Evolutionary conservation across 306 rosid species (phyloP), one percentile per base, ranked within the genome.

Genomic region (Begonia loranthoides): DNA sequence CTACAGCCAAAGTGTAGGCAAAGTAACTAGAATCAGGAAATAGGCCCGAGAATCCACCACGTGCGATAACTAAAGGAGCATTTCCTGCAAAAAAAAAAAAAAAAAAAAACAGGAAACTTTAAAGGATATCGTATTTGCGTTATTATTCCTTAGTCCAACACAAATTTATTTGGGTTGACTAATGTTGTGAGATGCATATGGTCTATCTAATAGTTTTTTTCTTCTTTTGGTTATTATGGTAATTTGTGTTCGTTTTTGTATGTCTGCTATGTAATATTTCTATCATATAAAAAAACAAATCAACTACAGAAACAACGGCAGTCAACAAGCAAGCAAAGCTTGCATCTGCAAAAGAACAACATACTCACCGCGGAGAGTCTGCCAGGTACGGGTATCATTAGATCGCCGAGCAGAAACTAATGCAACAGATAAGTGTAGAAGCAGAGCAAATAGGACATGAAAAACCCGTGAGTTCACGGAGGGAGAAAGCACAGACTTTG

Each of bases 41-140:
- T 28, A 92, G 24, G 55, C 99, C 99, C 0, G 97, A 82, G 69
- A 90, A 82, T 2, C 97, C 97, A 48, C 97, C 95, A 0, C 69
- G 87, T 12, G 97, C 94, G 49, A 90, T 50, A n/a, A 80, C 92
- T 54, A 77, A 21, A 1, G 97, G 95, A 3, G 66, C 41, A 51
- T 17, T 55, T 60, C 97, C 97, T 90, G 76, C 78, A 69, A 43
- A 66, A 62, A 36, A 51, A 66, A 17, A 47, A 49, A 17, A 6
- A 69, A 43, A 66, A 62, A 36, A 51, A 66, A 17, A 47, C 45
- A 17, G 10, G 19, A 16, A 48, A 4, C 7, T 41, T 10, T 9
- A 41, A 22, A 22, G 28, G 28, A 22, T 22, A n/a, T n/a, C n/a
- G n/a, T n/a, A n/a, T n/a, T n/a, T n/a, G n/a, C n/a, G n/a, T n/a